Evolutionary conservation across 306 rosid genomes (phyloP), one percentile per base, ranked within the genome.

Genomic region (Vigna unguiculata): DNA sequence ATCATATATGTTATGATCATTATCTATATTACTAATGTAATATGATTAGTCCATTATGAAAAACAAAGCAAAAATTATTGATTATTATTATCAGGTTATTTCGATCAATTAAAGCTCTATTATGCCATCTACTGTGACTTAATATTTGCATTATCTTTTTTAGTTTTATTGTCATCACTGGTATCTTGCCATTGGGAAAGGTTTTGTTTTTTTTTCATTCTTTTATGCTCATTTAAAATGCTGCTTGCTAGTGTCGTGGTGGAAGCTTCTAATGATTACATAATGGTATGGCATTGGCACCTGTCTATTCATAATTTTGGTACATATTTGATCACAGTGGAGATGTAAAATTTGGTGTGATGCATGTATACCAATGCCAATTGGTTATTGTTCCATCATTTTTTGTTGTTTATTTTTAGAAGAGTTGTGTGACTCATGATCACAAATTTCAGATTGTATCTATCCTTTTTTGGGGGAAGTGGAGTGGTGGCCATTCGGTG

Each of bases 21-120:
- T 64, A 64, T 40, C 32, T 30, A 48, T 71, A 61, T 62, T 77
- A 66, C 59, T 77, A 38, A 59, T 80, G 74, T 52, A 77, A 72
- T 68, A 47, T 77, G 46, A 74, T 68, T 41, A 30, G 40, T 59
- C 14, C 38, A 69, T 62, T 53, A 60, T 32, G 49, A 21, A 13
- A 53, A 60, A 36, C 32, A 24, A 45, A 15, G 19, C 15, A n/a
- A 25, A 49, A 25, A 0, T 55, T 69, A 20, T 34, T 40, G 4
- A 24, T 62, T 6, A 71, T 25, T 70, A 24, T 72, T 51, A 61
- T 12, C 3, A 21, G 53, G 47, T 2, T 62, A 68, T 19, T 14
- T 69, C 43, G 14, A 28, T 43, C 9, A 5, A 48, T 45, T 12
- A 1, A 24, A 19, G 67, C 48, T 66, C 61, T 46, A 9, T 8